Evolutionary conservation across 805 yeast genomes (phyloP).

Genomic region (Monosporozyma solicola): DNA sequence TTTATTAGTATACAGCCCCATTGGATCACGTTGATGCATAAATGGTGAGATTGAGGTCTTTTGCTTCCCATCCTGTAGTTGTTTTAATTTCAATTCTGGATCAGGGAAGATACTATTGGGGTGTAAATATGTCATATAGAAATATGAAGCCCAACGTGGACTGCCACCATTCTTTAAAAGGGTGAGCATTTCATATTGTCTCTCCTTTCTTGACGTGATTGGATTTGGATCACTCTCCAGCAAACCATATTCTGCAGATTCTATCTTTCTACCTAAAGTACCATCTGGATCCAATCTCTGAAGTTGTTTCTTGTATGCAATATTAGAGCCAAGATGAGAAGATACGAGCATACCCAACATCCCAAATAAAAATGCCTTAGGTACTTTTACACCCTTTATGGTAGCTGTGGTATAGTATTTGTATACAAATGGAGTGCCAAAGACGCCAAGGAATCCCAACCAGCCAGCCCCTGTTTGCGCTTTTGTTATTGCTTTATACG

Average conservation of each 20-base stretch:
- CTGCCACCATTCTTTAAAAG: constrained; percentile 29
- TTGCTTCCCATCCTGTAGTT: constrained; percentile 11
- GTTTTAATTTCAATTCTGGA: constrained; percentile 37
- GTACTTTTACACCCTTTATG: constrained; percentile 33
- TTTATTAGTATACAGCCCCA: constrained; percentile 27
- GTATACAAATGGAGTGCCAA: constrained; percentile 35
- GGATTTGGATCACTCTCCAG: constrained; percentile 1
- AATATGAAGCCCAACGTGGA: constrained; percentile 44
- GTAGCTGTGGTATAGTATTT: constrained; percentile 29
- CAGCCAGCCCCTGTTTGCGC: constrained; percentile 33
- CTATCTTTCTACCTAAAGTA: constrained; percentile 16
- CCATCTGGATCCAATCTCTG: constrained; percentile 15
- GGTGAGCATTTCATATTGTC: constrained; percentile 29
- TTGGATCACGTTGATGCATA: constrained; percentile 32
- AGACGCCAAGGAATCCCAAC: constrained; percentile 35
- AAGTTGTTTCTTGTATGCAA: constrained; percentile 29
- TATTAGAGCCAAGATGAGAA: constrained; percentile 27
- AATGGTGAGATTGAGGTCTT: constrained; percentile 11
- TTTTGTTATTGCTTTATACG: constrained; percentile 31
- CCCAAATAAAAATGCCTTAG: constrained; percentile 36
- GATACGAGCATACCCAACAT: constrained; percentile 32
- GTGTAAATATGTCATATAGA: constrained; percentile 40
- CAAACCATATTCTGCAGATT: constrained; percentile 10
- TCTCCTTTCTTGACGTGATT: constrained; percentile 12
- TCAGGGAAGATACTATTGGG: constrained; percentile 46